Base-by-base conservation (phyloP, 305 asterid genomes). In the Salvia sclarea region DNA sequence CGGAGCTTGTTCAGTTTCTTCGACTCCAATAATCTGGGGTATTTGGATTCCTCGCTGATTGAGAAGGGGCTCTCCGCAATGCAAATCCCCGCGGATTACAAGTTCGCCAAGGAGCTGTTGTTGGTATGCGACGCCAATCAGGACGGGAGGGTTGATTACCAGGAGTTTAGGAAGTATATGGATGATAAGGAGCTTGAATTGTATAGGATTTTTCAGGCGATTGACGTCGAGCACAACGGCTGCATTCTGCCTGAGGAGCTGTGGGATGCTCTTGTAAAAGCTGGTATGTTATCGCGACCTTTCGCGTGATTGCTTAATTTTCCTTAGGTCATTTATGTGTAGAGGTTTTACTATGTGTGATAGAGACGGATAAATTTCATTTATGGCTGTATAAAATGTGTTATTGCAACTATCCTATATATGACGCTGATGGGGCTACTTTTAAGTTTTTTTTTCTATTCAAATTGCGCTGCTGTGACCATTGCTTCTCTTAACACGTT, bases 201-300 rank as follows among this genome's bases (percentile, higher is more conserved):
- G 85, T 95, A 95, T 81, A 73, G 78, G 82, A 95, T 95, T 83
- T 95, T 95, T 61, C 97, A 88, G 78, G 96, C 91, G 17, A 92
- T 95, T 73, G 99, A 92, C 73, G 99, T 95, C 49, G 99, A 92
- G 82, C 99, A 95, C 74, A 92, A 73, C 75, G 99, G 99, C 10
- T 90, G 98, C 78, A 95, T 95, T 83, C 76, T 90, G 81, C 99
- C 99, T 2, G 99, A 92, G 83, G 99, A 95, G 85, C 78, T 95
- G 22, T 88, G 90, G 97, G 98, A 90, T 78, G 98, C 99, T 50
- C 97, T 95, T 73, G 87, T 86, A 48, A 90, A 82, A 80, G 93
- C 97, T 86, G 99, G 99, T 95, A 95, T 70, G 65, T 80, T 57
- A 48, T 69, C 37, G 33, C 28, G 18, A 37, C 37, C 65, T 61